Evolutionary conservation across 805 yeast genomes (phyloP).

Genomic region (Candida oleophila): DNA sequence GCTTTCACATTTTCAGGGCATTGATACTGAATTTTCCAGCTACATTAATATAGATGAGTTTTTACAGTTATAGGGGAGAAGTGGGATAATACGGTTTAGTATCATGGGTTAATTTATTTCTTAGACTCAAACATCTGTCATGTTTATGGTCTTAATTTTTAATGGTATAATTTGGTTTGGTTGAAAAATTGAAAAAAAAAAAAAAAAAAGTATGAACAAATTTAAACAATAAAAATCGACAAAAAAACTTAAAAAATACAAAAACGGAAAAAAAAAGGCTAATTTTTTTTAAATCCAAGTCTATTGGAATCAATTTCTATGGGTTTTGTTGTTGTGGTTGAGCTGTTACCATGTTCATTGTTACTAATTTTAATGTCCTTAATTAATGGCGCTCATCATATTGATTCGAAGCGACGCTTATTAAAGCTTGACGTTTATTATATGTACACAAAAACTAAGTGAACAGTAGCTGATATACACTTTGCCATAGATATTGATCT

Average conservation of each 20-base stretch:
- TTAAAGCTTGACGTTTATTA: neutral
- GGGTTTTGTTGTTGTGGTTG: neutral
- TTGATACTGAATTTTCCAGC: slow-evolving; percentile 2
- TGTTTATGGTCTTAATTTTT: neutral
- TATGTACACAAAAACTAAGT: neutral
- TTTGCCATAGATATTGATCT: neutral
- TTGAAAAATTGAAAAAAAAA: neutral
- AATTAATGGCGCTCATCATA: slow-evolving; percentile 2
- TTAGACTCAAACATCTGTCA: neutral
- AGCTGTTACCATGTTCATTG: neutral
- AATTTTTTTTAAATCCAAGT: neutral
- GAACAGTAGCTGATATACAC: neutral
- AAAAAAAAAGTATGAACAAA: neutral
- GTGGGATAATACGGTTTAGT: neutral
- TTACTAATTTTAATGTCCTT: no score
- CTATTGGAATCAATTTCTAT: neutral
- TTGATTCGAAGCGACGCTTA: slow-evolving; percentile 2
- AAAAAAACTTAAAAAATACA: slow-evolving; percentile 1
- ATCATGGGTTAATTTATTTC: neutral
- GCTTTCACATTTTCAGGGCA: neutral
- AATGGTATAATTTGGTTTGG: neutral
- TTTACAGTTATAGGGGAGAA: neutral
- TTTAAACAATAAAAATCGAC: neutral
- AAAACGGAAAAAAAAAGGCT: slow-evolving; percentile 3
- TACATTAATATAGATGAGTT: slow-evolving; percentile 4